Conservation (phyloP, 306 rosid species). For the Hylodesmum podocarpum region DNA sequence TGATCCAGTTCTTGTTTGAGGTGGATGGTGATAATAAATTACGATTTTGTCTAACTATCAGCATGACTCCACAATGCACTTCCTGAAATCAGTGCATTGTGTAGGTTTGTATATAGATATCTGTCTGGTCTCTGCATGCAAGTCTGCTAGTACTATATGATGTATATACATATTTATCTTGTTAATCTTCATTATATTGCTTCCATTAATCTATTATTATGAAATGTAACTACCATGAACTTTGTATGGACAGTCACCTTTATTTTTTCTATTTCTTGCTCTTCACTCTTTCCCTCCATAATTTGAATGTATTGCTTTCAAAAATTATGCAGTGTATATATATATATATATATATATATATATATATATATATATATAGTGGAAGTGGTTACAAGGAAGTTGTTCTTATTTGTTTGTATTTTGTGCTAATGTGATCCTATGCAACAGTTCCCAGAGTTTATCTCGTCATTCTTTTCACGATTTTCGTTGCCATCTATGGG, state of each 20-base stretch:
- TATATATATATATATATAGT: no score
- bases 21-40: not conserved
- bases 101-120: slow-evolving; percentile 13
- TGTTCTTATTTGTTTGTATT: slow-evolving; percentile 29
- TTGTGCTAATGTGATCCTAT: slow-evolving; percentile 27
- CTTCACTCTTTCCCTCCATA: not conserved
- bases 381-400: slow-evolving; percentile 26
- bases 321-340: not conserved
- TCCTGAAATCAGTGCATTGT: not conserved
- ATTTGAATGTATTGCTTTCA: not conserved
- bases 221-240: not conserved
- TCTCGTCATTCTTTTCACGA: slow-evolving; percentile 69
- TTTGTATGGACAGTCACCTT: not conserved
- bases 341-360: no score
- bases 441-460: slow-evolving; percentile 72
- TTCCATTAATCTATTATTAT: not conserved
- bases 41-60: not conserved
- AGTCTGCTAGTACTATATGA: not conserved
- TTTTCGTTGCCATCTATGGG: slow-evolving; percentile 73
- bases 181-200: not conserved
- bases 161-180: slow-evolving; percentile 1
- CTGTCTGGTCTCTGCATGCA: not conserved
- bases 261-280: not conserved
- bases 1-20: not conserved
- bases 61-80: not conserved